Evolutionary conservation across 2,329 filamentous ascomycete genomes (phyloP), one percentile per base, ranked within the genome.

Genomic region (Ascocoryne sarcoides): DNA sequence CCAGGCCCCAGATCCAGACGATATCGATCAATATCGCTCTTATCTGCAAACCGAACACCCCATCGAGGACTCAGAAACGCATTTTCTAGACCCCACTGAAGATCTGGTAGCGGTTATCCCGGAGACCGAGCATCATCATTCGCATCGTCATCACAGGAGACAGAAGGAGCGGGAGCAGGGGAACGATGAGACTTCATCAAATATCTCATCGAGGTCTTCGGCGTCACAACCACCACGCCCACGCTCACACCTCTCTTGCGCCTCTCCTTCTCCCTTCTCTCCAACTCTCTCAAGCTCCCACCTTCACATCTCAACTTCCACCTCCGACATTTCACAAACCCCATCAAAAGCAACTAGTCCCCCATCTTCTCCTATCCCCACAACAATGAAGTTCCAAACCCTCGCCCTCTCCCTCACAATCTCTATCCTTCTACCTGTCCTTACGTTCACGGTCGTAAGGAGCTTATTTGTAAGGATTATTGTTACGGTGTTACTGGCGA

Each of bases 361-460:
- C 53, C 47, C 36, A 43, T n/a, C n/a, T n/a, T n/a, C n/a, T n/a
- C n/a, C n/a, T n/a, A n/a, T n/a, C n/a, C n/a, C n/a, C n/a, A n/a
- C n/a, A n/a, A 18, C 36, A 41, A 3, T 10, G 15, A 21, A 31
- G 3, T 44, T 58, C 3, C 48, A 47, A 4, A 46, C 43, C 2
- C 43, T 68, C 3, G 68, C 71, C 5, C 52, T 67, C 15, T 67
- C 70, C 1, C 59, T 72, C 8, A 70, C 70, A 0, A 62, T 79
- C 1, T 68, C 68, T 0, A 62, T 82, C 2, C 58, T 81, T 4
- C 60, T 76, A 0, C 77, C 79, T 0, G 63, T 80, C 1, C 52
- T 81, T 7, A 68, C 73, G 0, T 82, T 82, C 52, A 58, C 67
- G 4, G 64, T 77, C 16, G 71, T 82, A 15, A 65, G 70, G 0